phyloP scores from a whole-genome alignment of 345 rosid species.

The Eucalyptus pauciflora region DNA sequence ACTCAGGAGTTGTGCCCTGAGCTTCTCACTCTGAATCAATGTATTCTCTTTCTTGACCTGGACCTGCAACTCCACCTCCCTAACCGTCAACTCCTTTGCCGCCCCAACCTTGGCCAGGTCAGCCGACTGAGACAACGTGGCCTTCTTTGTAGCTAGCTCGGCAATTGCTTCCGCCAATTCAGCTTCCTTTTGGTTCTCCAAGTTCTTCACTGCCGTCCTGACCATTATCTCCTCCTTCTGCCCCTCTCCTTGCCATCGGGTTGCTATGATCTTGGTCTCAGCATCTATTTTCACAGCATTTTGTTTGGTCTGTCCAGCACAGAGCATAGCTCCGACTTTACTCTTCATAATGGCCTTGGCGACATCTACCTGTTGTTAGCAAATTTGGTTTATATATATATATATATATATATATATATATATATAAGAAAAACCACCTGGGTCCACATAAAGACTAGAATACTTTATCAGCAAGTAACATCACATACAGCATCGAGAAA shows the following conservation, averaged over 20 bases:
- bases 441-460: too few relatives aligned
- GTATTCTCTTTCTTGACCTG: slow-evolving; percentile 72
- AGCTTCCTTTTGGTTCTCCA: slow-evolving; percentile 62
- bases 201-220: slow-evolving; percentile 47
- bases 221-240: slow-evolving; percentile 57
- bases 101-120: slow-evolving; percentile 72
- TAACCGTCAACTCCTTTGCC: slow-evolving; percentile 43
- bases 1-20: slow-evolving; percentile 65
- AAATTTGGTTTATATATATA: too few relatives aligned
- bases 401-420: too few relatives aligned
- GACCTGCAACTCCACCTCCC: slow-evolving; percentile 61
- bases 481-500: too few relatives aligned
- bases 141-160: slow-evolving; percentile 62
- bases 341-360: slow-evolving; percentile 75
- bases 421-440: too few relatives aligned
- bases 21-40: slow-evolving; percentile 46
- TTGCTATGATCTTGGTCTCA: slow-evolving; percentile 46
- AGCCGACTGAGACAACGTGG: slow-evolving; percentile 44
- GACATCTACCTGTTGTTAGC: slow-evolving; percentile 5
- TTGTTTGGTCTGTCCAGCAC: slow-evolving; percentile 50
- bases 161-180: slow-evolving; percentile 62
- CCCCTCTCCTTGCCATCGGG: slow-evolving; percentile 52
- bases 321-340: slow-evolving; percentile 47
- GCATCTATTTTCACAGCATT: slow-evolving; percentile 73
- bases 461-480: too few relatives aligned